These are phyloP conservation scores for Amanita exitialis DNA, from an alignment of 768 basidiomycete genomes.

Conservation along the genomic window DNA sequence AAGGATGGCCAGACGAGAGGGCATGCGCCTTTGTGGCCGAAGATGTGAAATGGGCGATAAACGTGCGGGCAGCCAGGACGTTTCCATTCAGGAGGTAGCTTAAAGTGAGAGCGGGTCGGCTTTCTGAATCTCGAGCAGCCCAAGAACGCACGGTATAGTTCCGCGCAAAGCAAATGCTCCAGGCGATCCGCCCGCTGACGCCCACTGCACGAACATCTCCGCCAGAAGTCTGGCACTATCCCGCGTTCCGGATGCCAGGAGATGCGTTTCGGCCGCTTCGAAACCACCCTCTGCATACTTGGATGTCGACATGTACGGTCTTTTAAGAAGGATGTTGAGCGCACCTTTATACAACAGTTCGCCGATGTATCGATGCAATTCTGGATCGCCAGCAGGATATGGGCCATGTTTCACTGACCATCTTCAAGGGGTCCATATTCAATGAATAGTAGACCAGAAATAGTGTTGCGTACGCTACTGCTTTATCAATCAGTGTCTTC, in stretches of 20 bases:
- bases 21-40: slow-evolving; percentile 43
- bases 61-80: slow-evolving; percentile 88
- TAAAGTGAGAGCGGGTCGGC: slow-evolving; percentile 5
- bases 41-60: slow-evolving; percentile 72
- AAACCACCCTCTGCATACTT: slow-evolving; percentile 56
- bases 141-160: slow-evolving; percentile 59
- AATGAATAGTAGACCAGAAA: neutral
- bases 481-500: slow-evolving; percentile 79
- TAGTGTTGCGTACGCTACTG: slow-evolving; percentile 56
- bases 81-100: slow-evolving; percentile 82
- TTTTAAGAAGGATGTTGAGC: slow-evolving; percentile 1
- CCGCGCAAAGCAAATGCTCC: slow-evolving; percentile 82
- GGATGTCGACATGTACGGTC: neutral
- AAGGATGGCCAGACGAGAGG: slow-evolving; percentile 27
- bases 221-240: slow-evolving; percentile 85
- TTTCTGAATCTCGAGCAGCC: neutral
- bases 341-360: slow-evolving; percentile 80
- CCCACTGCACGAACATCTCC: slow-evolving; percentile 82
- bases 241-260: slow-evolving; percentile 78
- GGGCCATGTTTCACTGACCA: slow-evolving; percentile 77
- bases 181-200: slow-evolving; percentile 32
- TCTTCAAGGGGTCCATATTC: slow-evolving; percentile 29
- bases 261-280: slow-evolving; percentile 68
- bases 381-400: slow-evolving; percentile 84
- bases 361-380: slow-evolving; percentile 84